phyloP scores from a whole-genome alignment of 805 yeast species.

The Yamadazyma tumulicola region DNA sequence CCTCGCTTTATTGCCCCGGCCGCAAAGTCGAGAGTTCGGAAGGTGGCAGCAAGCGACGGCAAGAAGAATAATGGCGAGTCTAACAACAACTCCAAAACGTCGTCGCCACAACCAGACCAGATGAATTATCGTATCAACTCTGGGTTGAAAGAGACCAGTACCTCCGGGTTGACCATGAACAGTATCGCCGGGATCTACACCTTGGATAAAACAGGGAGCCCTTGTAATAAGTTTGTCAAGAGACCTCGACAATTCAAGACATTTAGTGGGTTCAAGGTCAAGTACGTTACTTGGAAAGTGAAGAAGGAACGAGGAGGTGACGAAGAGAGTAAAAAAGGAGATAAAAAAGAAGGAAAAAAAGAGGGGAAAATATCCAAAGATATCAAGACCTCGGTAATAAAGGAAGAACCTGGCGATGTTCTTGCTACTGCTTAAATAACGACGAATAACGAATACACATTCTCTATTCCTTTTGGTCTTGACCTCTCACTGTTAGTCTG shows the following conservation, averaged over 20 bases:
- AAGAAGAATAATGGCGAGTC: slow-evolving; percentile 13
- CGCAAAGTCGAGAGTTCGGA: slow-evolving; percentile 30
- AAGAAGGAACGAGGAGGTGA: slow-evolving; percentile 10
- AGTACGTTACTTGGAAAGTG: slow-evolving; percentile 18
- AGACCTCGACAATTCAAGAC: slow-evolving; percentile 36
- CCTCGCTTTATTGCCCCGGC: slow-evolving; percentile 32
- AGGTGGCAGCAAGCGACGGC: slow-evolving; percentile 26
- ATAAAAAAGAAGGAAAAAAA: slow-evolving; percentile 4
- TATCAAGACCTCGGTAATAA: no score
- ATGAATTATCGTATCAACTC: slow-evolving; percentile 29
- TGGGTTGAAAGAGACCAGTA: slow-evolving; percentile 38
- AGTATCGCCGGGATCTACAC: slow-evolving; percentile 23
- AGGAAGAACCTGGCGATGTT: no score
- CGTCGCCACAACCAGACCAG: slow-evolving; percentile 26
- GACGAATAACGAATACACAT: no score
- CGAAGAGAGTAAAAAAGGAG: slow-evolving; percentile 1
- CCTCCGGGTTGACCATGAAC: slow-evolving; percentile 39
- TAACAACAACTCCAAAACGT: slow-evolving; percentile 17
- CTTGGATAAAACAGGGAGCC: slow-evolving; percentile 35
- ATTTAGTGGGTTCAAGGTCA: slow-evolving; percentile 40
- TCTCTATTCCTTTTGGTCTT: no score
- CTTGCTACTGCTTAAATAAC: no score
- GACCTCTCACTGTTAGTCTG: no score
- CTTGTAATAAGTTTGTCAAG: slow-evolving; percentile 33
- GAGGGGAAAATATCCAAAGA: not conserved